Conservation (phyloP, 1,284 basidiomycete species). For the Heterobasidion occidentale region DNA sequence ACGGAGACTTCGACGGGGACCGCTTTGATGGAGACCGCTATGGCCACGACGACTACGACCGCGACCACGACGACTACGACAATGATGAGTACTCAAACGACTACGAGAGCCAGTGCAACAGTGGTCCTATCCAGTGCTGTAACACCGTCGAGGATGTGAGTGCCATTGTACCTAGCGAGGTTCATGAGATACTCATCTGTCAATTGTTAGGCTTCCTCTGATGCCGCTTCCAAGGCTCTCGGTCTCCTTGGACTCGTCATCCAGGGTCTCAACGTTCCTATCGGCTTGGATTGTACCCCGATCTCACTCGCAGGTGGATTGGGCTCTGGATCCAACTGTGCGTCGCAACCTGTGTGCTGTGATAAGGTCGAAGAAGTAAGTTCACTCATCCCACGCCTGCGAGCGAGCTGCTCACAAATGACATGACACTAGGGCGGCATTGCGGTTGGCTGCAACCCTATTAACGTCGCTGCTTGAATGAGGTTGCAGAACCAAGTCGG, state of each 20-base stretch:
- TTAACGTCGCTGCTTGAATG: slow-evolving; percentile 24
- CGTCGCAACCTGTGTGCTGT: slow-evolving; percentile 19
- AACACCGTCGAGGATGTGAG: slow-evolving; percentile 7
- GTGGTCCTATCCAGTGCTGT: slow-evolving; percentile 23
- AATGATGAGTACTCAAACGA: neutral
- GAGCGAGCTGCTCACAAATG: neutral
- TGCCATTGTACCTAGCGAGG: neutral
- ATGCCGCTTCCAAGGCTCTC: slow-evolving; percentile 8
- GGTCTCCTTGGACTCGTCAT: slow-evolving; percentile 15
- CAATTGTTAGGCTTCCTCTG: neutral
- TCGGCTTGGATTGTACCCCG: slow-evolving; percentile 19
- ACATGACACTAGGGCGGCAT: slow-evolving; percentile 24
- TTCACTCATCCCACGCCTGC: neutral
- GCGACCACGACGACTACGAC: neutral
- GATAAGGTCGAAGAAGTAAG: slow-evolving; percentile 18
- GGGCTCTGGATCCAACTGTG: slow-evolving; percentile 11
- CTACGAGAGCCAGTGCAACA: slow-evolving; percentile 17
- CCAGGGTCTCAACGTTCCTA: slow-evolving; percentile 10
- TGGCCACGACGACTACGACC: neutral
- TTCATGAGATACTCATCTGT: neutral
- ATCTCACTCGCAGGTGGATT: slow-evolving; percentile 11
- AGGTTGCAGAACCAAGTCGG: too few species aligned
- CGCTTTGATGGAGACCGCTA: neutral
- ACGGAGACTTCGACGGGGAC: neutral
- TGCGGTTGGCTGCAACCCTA: slow-evolving; percentile 30